Base-by-base conservation (phyloP, 495 filamentous ascomycete species). In the Penicillium simplicissimum region DNA sequence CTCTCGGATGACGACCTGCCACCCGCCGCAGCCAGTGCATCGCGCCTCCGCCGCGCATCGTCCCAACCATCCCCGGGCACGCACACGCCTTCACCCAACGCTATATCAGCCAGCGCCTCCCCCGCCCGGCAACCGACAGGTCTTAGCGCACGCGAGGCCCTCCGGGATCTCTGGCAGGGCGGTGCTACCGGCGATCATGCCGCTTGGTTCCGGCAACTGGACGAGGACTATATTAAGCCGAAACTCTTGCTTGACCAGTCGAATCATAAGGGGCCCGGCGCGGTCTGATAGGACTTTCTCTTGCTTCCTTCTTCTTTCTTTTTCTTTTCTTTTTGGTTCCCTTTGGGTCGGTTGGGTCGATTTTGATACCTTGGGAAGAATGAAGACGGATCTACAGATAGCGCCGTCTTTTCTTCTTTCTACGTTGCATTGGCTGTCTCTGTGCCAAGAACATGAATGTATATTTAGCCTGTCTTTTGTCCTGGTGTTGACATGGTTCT, bases 221-320 rank as follows among this genome's bases (percentile, higher is more conserved):
- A 98, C 73, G 95, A 98, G 73, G 91, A 91, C 33, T 98, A 91
- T 74, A 96, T 98, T 73, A 98, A 98, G 80, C 95, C 95, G 10
- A 92, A 85, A 65, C 79, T 98, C 56, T 74, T 98, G 58, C 82
- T 98, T 38, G 94, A 98, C 79, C 87, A 87, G 64, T 81, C 79
- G 52, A 79, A 80, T 55, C 75, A 81, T 55, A 80, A 79, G 61
- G 78, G 77, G 0, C 75, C 77, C 6, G 79, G 77, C 10, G 76
- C 76, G 23, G 79, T 81, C 61, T 81, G 67, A 72, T 60, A 43
- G 14, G 9, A 15, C 14, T 13, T 43, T 43, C 3, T 14, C 38
- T 25, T 25, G 23, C 8, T 1, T 15, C n/a, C 17, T 43, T 15
- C 10, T 15, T 43, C 17, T 43, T 15, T 43, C n/a, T 43, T 13